Percentiles rank a stretch among this genome's conserved stretches.
Evolutionary conservation across 768 basidiomycete genomes (phyloP).

Genomic region (Dacryopinax primogenitus): DNA sequence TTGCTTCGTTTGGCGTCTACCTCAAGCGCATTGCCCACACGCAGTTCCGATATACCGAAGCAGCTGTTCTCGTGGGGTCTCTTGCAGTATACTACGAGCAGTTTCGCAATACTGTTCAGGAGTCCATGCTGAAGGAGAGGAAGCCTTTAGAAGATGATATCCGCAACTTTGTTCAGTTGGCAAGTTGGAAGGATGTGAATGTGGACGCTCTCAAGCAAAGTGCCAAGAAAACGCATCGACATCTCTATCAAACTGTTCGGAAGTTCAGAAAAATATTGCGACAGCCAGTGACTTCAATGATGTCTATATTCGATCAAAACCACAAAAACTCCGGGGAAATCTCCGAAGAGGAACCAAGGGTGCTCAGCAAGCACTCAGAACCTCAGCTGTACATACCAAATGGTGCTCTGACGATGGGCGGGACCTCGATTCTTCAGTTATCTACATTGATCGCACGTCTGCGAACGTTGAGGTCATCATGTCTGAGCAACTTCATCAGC

Average conservation of each 20-base stretch:
- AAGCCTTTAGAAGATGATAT: slow-evolving; percentile 63
- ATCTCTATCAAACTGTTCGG: slow-evolving; percentile 77
- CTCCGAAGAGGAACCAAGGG: neutral
- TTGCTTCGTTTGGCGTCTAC: slow-evolving; percentile 54
- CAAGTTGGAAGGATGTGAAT: slow-evolving; percentile 97
- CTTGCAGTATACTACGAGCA: slow-evolving; percentile 52
- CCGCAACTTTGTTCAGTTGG: slow-evolving; percentile 75
- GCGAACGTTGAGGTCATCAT: slow-evolving; percentile 24
- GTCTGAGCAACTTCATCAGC: neutral
- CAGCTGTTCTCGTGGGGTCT: slow-evolving; percentile 42
- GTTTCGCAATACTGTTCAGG: slow-evolving; percentile 38
- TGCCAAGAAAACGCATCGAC: slow-evolving; percentile 78
- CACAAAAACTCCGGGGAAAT: neutral
- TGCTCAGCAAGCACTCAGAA: too few species aligned
- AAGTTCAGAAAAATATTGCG: slow-evolving; percentile 87
- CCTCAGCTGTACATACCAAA: neutral
- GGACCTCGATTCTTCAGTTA: neutral
- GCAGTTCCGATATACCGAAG: slow-evolving; percentile 37
- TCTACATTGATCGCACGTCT: slow-evolving; percentile 27
- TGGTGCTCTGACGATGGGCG: neutral
- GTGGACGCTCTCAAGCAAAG: slow-evolving; percentile 86
- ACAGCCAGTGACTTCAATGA: slow-evolving; percentile 40
- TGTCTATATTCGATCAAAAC: slow-evolving; percentile 10
- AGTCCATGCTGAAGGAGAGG: slow-evolving; percentile 45
- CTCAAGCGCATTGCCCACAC: slow-evolving; percentile 28